Base-by-base conservation (phyloP, 352 stramenopile genomes). In the Halophytophthora polymorphica region DNA sequence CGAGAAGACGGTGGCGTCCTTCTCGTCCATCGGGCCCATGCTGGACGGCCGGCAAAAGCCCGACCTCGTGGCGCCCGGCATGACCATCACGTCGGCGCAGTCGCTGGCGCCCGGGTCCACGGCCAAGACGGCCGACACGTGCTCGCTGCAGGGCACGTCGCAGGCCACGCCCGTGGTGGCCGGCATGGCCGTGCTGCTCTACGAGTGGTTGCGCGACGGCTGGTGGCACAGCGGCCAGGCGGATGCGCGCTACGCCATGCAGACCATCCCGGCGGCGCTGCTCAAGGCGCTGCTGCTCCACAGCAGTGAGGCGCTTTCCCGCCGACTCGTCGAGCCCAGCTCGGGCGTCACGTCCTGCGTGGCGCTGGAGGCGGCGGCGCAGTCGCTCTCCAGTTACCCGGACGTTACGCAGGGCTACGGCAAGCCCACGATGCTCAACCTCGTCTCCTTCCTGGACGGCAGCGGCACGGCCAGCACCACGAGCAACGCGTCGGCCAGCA, bases 271-370 rank as follows among this genome's bases (percentile, higher is more conserved):
- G 0, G 79, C 82, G 3, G 72, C 77, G 0, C 58, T 96, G 15
- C 58, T 96, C 29, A 96, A 96, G 64, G 88, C 84, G 1, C 54
- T 95, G 19, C 55, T 96, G 6, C 63, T 96, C 5, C 86, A 94
- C 71, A 87, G 82, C 46, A 74, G 78, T 3, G 69, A 86, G 44
- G 57, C 68, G n/a, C 67, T 94, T 47, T 73, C 50, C 35, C 64
- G 76, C 25, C 71, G 76, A 17, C 59, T 86, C 0, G 61, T 80
- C 1, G 64, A 70, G 22, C 61, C 64, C 11, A 67, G 49, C 15
- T 64, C 59, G 7, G 64, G 71, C 11, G 67, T 83, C 5, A 83
- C 72, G 25, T 83, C 71, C 15, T 89, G 77, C 54, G 66, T 79
- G 7, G 70, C 66, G 0, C 56, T 87, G 18, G 69, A 83, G 50